Evolutionary conservation across 768 basidiomycete species (phyloP), one percentile per base, ranked within the genome.

Genomic region (Baorangia bicolor): DNA sequence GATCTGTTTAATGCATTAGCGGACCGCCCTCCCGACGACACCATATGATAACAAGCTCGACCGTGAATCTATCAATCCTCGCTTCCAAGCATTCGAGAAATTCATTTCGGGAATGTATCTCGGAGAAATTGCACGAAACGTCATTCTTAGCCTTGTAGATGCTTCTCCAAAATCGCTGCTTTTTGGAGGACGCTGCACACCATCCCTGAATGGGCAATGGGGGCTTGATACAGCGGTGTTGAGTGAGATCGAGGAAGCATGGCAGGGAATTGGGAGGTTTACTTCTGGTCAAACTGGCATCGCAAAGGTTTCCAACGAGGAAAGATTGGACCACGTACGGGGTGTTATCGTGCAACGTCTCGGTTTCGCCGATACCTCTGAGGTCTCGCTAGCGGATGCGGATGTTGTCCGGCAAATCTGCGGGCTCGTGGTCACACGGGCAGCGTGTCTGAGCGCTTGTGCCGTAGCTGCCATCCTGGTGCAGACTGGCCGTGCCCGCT

Each of bases 71-170:
- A 98, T 98, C 74, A 99, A 99, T 66, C 94, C 95, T 27, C 78
- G 82, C 34, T 88, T 82, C 69, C 97, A 98, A 70, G 91, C 91
- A 2, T 98, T 94, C 69, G 97, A 99, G 74, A 99, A 98, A 77
- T 93, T 97, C 75, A 90, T 99, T 62, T 97, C 94, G 2, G 97
- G 97, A 53, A 98, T 99, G 96, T 99, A 99, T 72, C 84, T 98
- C 38, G 97, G 97, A 53, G 97, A 99, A 74, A 83, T 98, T 58
- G 82, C 88, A 25, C 88, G 97, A 37, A 90, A 91, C 66, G 76
- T 96, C 63, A 78, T 98, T 49, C 78, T 94, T 30, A 82, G 92
- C 46, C 76, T 98, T 59, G 77, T 96, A 60, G 92, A 93, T 62
- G 86, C 88, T 6, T 74, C 82, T 16, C 90, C 90, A 1, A 78